These are phyloP conservation scores for Umbelopsis sp. DNA, from an alignment of 192 early-diverging fungal genomes.

Conservation along the genomic window DNA sequence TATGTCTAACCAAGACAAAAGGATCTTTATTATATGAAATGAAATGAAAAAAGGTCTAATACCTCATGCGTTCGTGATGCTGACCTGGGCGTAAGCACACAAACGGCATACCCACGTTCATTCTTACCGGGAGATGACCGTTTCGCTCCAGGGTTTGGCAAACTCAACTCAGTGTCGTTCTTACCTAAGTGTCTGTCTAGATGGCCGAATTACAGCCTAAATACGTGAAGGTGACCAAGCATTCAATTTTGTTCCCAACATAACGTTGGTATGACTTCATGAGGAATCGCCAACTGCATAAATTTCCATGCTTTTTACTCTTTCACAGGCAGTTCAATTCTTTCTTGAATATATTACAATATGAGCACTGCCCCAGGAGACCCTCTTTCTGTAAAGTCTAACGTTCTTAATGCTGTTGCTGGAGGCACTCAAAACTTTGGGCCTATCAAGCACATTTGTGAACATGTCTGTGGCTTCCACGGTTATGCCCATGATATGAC, in stretches of 20 bases:
- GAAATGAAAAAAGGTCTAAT: background rate
- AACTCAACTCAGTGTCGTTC: too few relatives aligned
- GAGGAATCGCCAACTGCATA: background rate
- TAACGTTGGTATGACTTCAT: conserved; percentile 12
- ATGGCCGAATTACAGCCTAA: background rate
- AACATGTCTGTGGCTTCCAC: conserved; percentile 49
- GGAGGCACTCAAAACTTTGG: background rate
- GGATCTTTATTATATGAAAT: conserved; percentile 4
- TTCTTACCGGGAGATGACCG: too few relatives aligned
- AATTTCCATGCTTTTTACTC: background rate
- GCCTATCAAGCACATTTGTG: conserved; percentile 33
- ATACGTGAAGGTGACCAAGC: background rate
- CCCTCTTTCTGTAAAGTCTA: background rate
- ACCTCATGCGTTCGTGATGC: too few relatives aligned
- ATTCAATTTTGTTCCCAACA: background rate
- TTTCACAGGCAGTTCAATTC: too few relatives aligned
- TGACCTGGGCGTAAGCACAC: too few relatives aligned
- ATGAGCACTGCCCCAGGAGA: conserved; percentile 5
- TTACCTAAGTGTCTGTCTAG: too few relatives aligned
- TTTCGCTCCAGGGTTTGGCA: too few relatives aligned
- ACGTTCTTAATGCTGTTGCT: background rate
- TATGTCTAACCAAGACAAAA: conserved; percentile 18
- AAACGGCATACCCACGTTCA: too few relatives aligned
- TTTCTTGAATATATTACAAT: too few relatives aligned
- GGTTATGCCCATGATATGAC: conserved; percentile 48